Evolutionary conservation across 2,329 filamentous ascomycete genomes (phyloP).

Genomic region (Trichoderma afroharzianum): DNA sequence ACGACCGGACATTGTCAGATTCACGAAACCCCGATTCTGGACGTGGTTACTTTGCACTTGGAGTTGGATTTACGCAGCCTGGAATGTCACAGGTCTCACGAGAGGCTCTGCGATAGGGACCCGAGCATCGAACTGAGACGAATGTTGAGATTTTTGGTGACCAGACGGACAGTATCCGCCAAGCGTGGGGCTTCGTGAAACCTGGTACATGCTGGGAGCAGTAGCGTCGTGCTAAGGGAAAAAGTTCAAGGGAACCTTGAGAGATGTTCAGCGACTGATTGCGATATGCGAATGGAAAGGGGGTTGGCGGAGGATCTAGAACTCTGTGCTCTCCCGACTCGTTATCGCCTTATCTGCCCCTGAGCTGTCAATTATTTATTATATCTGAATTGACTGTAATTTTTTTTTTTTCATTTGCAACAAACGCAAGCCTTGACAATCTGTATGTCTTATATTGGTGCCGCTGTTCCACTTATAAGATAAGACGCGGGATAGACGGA

Average conservation of each 20-base stretch:
- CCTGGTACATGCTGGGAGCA: not conserved
- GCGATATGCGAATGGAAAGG: not conserved
- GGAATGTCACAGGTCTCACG: not conserved
- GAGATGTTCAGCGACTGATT: not conserved
- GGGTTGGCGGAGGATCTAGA: not conserved
- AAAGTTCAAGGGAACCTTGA: not conserved
- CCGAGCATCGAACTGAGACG: not conserved
- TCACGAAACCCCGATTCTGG: not conserved
- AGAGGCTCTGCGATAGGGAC: not conserved
- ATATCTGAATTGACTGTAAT: not conserved
- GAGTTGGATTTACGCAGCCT: not conserved
- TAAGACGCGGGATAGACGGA: not conserved
- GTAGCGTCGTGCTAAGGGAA: not conserved
- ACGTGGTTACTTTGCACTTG: not conserved
- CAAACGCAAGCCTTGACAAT: not conserved
- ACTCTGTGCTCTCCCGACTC: not conserved
- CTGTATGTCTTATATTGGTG: not conserved
- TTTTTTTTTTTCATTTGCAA: not conserved
- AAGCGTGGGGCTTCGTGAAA: slow-evolving; percentile 13
- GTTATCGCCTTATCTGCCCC: not conserved
- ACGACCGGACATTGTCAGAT: not conserved
- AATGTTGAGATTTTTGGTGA: not conserved
- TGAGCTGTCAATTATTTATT: not conserved
- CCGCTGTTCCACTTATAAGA: not conserved
- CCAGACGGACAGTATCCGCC: not conserved